phyloP scores from a whole-genome alignment of 1,139 yeast species.

The Saccharomyces hybrid region DNA sequence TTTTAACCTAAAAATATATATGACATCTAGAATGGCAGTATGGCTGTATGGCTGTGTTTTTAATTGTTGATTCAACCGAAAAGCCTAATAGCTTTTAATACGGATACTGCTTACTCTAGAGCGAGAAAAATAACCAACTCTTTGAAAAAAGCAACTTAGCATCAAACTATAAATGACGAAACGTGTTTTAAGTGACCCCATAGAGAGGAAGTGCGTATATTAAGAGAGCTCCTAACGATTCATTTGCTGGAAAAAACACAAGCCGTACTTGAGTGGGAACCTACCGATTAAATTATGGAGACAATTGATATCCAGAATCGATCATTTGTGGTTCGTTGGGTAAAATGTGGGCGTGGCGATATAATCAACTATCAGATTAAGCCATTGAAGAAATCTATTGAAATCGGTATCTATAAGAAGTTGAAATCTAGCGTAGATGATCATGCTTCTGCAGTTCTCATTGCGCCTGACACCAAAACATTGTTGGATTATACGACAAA shows the following conservation, averaged over 20 bases:
- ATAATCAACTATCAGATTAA: slow-evolving; percentile 71
- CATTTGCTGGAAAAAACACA: not conserved
- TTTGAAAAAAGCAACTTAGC: not conserved
- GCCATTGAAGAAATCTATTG: slow-evolving; percentile 75
- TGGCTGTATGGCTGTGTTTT: not conserved
- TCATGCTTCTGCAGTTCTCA: slow-evolving; percentile 17
- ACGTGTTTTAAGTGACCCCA: not conserved
- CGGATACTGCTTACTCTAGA: not conserved
- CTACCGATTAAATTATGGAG: slow-evolving; percentile 45
- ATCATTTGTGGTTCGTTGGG: slow-evolving; percentile 87
- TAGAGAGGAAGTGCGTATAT: not conserved
- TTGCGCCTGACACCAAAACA: slow-evolving; percentile 23
- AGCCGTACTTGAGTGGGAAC: not conserved
- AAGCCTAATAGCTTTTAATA: not conserved
- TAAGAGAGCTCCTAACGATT: not conserved
- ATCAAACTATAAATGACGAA: not conserved
- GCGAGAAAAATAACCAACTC: not conserved
- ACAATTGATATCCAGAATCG: slow-evolving; percentile 83
- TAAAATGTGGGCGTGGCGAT: slow-evolving; percentile 61
- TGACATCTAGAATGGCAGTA: not conserved
- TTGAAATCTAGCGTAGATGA: slow-evolving; percentile 17
- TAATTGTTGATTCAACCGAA: not conserved
- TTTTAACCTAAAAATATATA: not conserved
- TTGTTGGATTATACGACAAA: slow-evolving; percentile 21
- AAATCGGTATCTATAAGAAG: slow-evolving; percentile 35